Evolutionary conservation across 2,329 filamentous ascomycete species (phyloP).

Genomic region (Cadophora sp.): DNA sequence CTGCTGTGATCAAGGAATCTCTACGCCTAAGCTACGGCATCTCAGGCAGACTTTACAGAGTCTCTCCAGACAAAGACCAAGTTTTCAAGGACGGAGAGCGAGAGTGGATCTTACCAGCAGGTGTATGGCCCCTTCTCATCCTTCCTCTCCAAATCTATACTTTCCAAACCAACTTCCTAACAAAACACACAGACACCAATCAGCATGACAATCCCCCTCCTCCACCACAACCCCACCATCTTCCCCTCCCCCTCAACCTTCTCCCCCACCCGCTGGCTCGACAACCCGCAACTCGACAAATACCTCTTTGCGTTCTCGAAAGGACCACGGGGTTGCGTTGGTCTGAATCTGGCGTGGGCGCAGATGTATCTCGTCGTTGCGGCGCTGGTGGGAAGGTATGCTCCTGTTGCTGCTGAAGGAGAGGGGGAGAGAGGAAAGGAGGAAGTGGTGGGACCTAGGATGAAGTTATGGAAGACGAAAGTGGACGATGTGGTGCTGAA

Average conservation of each 20-base stretch:
- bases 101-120: slow-evolving; percentile 33
- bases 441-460: slow-evolving; percentile 30
- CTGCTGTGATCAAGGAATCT: slow-evolving; percentile 45
- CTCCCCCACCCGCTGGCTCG: slow-evolving; percentile 50
- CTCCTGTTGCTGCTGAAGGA: too few species aligned
- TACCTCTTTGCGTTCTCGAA: slow-evolving; percentile 52
- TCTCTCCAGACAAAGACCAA: slow-evolving; percentile 36
- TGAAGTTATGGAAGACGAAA: slow-evolving; percentile 26
- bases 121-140: too few species aligned
- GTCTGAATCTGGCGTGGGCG: slow-evolving; percentile 34
- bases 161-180: too few species aligned
- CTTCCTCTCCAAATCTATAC: not conserved
- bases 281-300: slow-evolving; percentile 46
- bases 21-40: slow-evolving; percentile 44
- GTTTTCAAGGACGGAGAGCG: slow-evolving; percentile 24
- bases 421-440: slow-evolving; percentile 30
- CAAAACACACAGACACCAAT: slow-evolving; percentile 42
- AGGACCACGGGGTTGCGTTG: slow-evolving; percentile 50
- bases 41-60: slow-evolving; percentile 39
- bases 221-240: slow-evolving; percentile 49
- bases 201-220: slow-evolving; percentile 47
- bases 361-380: slow-evolving; percentile 28
- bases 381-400: slow-evolving; percentile 28
- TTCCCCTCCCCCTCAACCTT: slow-evolving; percentile 49
- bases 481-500: not conserved